These are phyloP conservation scores for Rhizoctonia solani DNA, from an alignment of 1,284 basidiomycete genomes.

Conservation along the genomic window DNA sequence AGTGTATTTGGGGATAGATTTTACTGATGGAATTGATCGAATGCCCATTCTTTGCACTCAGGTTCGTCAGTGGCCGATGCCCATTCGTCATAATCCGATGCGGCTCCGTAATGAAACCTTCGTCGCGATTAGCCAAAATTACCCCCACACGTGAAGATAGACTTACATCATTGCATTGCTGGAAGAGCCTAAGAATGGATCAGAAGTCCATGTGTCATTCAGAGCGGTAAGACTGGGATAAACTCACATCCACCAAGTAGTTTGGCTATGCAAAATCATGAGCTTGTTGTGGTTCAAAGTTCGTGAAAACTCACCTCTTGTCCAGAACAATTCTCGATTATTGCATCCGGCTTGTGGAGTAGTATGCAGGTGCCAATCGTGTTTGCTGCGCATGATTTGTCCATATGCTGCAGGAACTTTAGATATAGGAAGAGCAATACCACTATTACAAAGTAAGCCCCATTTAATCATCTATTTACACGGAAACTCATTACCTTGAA, in stretches of 20 bases:
- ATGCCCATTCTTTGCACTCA: conserved; percentile 60
- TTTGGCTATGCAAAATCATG: conserved; percentile 53
- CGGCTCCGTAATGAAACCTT: conserved; percentile 48
- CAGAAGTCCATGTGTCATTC: background rate
- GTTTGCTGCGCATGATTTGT: conserved; percentile 49
- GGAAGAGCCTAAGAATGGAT: conserved; percentile 54
- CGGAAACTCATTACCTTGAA: background rate
- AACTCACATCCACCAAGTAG: conserved; percentile 69
- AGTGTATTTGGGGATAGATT: conserved; percentile 36
- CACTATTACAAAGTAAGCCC: conserved; percentile 1
- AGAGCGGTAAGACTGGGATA: background rate
- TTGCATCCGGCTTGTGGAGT: conserved; percentile 57
- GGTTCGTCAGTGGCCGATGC: conserved; percentile 59
- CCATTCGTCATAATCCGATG: conserved; percentile 59
- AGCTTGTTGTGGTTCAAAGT: background rate
- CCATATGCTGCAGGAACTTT: conserved; percentile 25
- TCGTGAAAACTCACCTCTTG: conserved; percentile 54
- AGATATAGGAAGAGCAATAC: conserved; percentile 8
- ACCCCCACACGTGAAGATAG: conserved; percentile 1
- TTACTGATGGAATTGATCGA: conserved; percentile 57
- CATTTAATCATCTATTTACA: background rate
- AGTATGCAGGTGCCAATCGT: conserved; percentile 59
- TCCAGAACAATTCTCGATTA: conserved; percentile 58
- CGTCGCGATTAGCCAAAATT: conserved; percentile 14
- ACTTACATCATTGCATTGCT: conserved; percentile 68